Conservation (phyloP, 352 stramenopile genomes). For the Phytopythium ostracodes region DNA sequence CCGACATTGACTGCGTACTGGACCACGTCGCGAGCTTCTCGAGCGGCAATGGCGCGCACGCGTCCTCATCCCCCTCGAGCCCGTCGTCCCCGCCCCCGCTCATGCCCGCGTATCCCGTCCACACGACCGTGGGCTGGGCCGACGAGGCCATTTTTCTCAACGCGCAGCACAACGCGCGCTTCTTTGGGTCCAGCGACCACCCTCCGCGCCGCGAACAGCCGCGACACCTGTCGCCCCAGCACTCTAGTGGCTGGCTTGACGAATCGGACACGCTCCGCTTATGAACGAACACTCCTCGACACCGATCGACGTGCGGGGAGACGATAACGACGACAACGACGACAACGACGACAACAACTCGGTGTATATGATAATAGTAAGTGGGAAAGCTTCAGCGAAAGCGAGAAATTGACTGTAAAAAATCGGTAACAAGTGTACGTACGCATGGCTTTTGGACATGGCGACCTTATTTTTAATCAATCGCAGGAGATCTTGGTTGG, state of each 20-base stretch:
- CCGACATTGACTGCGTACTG: conserved; percentile 46
- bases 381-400: too few relatives aligned
- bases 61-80: background rate
- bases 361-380: conserved; percentile 4
- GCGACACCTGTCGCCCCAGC: background rate
- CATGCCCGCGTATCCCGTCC: conserved; percentile 9
- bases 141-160: background rate
- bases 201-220: conserved; percentile 1
- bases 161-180: background rate
- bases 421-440: conserved; percentile 4
- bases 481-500: too few relatives aligned
- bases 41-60: conserved; percentile 15
- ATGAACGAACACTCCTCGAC: background rate
- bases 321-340: background rate
- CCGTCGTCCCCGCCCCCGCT: conserved; percentile 5
- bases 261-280: conserved; percentile 8
- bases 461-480: too few relatives aligned
- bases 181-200: background rate
- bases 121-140: conserved; percentile 4
- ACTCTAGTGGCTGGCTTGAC: conserved; percentile 4
- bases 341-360: background rate
- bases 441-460: background rate
- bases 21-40: conserved; percentile 50
- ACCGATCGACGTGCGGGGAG: background rate
- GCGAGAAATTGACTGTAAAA: conserved; percentile 3